Conservation (phyloP, 202 grass and related monocot species). For the Musa balbisiana region DNA sequence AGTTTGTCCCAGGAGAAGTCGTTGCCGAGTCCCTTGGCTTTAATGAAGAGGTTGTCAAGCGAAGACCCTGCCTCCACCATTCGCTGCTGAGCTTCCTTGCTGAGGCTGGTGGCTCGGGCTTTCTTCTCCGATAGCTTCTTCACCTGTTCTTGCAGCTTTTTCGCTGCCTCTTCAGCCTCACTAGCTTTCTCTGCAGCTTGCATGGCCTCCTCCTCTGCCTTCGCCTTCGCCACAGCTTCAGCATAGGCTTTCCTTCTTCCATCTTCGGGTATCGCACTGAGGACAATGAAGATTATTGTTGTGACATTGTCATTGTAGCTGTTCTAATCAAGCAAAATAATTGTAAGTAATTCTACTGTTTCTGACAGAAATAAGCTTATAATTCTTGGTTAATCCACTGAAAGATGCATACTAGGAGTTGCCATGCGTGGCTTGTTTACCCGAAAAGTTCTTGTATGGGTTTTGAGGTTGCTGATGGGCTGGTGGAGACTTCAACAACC, state of each 20-base stretch:
- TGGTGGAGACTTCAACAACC: conserved; percentile 83
- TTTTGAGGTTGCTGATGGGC: conserved; percentile 54
- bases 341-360: conserved; percentile 35
- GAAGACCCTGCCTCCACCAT: conserved; percentile 21
- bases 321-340: no score
- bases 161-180: conserved; percentile 27
- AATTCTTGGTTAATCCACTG: not conserved
- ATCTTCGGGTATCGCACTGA: conserved; percentile 60
- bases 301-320: not conserved
- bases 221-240: conserved; percentile 54
- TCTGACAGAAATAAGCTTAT: not conserved
- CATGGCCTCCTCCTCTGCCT: conserved; percentile 47
- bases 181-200: conserved; percentile 31
- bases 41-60: conserved; percentile 40
- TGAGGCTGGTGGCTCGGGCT: not conserved
- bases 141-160: conserved; percentile 19
- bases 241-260: conserved; percentile 70
- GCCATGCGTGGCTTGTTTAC: conserved; percentile 28
- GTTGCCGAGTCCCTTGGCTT: conserved; percentile 40
- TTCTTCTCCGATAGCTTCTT: not conserved
- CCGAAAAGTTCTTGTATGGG: conserved; percentile 49
- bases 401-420: not conserved
- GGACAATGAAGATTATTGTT: conserved; percentile 41
- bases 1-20: conserved; percentile 48
- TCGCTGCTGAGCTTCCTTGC: conserved; percentile 22